These are phyloP conservation scores for Aspergillus ustus DNA, from an alignment of 2,329 filamentous ascomycete genomes.

Conservation along the genomic window DNA sequence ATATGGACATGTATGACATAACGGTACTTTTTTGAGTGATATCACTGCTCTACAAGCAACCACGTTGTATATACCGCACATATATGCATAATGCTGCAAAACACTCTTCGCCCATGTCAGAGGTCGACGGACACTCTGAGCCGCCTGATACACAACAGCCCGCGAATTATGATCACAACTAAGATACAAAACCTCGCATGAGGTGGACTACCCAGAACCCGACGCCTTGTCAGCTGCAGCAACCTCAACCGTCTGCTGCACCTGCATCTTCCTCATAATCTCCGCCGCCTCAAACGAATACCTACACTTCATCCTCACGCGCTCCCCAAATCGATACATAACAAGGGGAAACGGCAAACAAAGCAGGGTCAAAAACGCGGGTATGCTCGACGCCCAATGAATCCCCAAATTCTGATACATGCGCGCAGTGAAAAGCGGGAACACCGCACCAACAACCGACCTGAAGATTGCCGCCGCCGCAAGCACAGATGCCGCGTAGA, in stretches of 20 bases:
- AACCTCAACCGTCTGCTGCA: background rate
- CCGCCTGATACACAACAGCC: no score
- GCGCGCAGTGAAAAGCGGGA: background rate
- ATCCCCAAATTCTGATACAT: constrained; percentile 3
- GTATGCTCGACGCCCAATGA: background rate
- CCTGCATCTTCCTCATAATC: background rate
- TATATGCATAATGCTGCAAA: no score
- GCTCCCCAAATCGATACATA: background rate
- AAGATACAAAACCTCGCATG: no score
- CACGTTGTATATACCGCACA: no score
- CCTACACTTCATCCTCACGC: background rate
- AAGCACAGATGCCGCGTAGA: constrained; percentile 5
- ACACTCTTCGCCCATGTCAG: no score
- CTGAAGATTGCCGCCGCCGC: background rate
- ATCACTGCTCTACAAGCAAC: no score
- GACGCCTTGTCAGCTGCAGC: background rate
- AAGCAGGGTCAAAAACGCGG: background rate
- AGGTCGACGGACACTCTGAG: no score
- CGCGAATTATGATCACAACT: no score
- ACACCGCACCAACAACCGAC: background rate
- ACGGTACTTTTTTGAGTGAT: no score
- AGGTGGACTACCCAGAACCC: no score
- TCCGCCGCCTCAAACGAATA: background rate
- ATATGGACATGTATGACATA: no score
- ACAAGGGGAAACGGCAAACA: background rate